Evolutionary conservation across 768 basidiomycete species (phyloP).

Genomic region (Lentinula detonsa): DNA sequence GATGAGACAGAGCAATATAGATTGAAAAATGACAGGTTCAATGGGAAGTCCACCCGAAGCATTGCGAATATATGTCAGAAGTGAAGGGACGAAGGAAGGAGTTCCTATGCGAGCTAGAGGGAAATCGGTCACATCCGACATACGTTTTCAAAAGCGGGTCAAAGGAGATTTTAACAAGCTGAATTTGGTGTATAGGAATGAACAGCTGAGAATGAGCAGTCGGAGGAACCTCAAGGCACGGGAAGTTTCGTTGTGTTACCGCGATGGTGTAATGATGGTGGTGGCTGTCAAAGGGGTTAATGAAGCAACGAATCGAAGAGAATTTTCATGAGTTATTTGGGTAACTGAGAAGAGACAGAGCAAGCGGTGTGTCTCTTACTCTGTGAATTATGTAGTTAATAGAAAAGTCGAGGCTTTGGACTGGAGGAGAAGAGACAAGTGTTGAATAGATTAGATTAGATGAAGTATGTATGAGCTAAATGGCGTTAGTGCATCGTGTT

Average conservation of each 20-base stretch:
- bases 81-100: conserved; percentile 40
- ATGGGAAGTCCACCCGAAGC: conserved; percentile 39
- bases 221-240: not conserved
- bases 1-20: conserved; percentile 59
- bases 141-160: not conserved
- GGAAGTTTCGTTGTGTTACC: not conserved
- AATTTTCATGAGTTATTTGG: too few species aligned
- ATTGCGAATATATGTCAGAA: conserved; percentile 41
- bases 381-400: too few species aligned
- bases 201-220: not conserved
- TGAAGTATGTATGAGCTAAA: not conserved
- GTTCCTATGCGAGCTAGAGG: conserved; percentile 32
- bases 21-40: conserved; percentile 59
- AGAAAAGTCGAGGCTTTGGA: too few species aligned
- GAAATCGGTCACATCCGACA: conserved; percentile 13
- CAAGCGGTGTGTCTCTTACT: too few species aligned
- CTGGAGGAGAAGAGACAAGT: not conserved
- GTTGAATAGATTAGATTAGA: not conserved
- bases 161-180: not conserved
- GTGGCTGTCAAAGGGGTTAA: not conserved
- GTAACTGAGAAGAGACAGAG: too few species aligned
- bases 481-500: not conserved
- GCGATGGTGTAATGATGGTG: conserved; percentile 6
- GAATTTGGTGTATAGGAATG: not conserved
- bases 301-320: not conserved